phyloP scores from a whole-genome alignment of 371 early-diverging fungal species.

The Mortierella polycephala region DNA sequence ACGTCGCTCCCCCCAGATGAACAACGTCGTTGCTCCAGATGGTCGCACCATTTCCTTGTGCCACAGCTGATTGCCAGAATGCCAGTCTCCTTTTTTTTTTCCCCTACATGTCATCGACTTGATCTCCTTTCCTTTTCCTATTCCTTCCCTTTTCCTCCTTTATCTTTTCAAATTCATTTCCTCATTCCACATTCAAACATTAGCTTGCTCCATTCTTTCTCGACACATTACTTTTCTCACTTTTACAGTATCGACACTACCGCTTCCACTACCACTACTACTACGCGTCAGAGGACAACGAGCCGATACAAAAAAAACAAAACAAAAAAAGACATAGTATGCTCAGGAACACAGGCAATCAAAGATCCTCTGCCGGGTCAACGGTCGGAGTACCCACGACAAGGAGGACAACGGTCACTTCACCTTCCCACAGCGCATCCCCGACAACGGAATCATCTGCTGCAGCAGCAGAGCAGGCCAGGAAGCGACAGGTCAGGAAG shows the following conservation, averaged over 20 bases:
- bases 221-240: neutral
- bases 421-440: conserved; percentile 13
- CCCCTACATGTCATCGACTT: neutral
- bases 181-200: too few species aligned
- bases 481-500: conserved; percentile 49
- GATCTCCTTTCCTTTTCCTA: neutral
- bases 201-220: too few species aligned
- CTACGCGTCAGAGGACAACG: too few species aligned
- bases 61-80: too few species aligned
- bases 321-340: neutral
- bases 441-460: conserved; percentile 9
- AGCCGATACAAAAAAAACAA: too few species aligned
- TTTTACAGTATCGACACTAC: too few species aligned
- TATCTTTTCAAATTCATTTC: conserved; percentile 1
- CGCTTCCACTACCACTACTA: too few species aligned
- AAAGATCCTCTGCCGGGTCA: conserved; percentile 35
- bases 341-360: conserved; percentile 26
- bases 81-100: neutral
- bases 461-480: conserved; percentile 35
- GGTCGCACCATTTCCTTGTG: too few species aligned
- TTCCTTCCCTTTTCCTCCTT: neutral
- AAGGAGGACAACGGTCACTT: conserved; percentile 6
- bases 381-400: conserved; percentile 22
- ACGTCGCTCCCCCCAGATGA: too few species aligned
- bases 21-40: too few species aligned